Percentiles rank a stretch among this genome's conserved stretches.
These are phyloP conservation scores for Exophiala calicioides DNA, from an alignment of 2,329 filamentous ascomycete species.

Conservation along the genomic window DNA sequence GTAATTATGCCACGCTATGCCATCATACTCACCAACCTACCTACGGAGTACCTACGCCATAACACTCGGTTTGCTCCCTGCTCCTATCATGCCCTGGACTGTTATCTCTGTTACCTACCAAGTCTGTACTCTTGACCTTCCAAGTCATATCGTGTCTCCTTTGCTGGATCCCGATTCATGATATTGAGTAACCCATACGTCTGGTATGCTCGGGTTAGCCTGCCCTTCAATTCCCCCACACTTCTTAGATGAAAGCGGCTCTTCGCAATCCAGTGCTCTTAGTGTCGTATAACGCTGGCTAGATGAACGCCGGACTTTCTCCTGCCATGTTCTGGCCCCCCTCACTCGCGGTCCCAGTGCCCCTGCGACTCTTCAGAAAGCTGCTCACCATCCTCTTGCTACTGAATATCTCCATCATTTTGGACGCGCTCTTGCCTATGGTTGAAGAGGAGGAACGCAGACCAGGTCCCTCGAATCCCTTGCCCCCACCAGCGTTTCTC, in stretches of 20 bases:
- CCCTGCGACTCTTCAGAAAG: conserved; percentile 29
- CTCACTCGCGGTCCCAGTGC: conserved; percentile 10
- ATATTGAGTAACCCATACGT: too few species aligned
- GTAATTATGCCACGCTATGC: too few species aligned
- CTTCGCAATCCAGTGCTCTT: not conserved
- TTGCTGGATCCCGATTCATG: too few species aligned
- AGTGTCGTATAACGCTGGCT: not conserved
- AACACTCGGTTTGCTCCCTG: too few species aligned
- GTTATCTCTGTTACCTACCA: too few species aligned
- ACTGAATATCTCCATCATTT: conserved; percentile 17
- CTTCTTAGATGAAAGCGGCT: too few species aligned
- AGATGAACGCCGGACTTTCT: conserved; percentile 20
- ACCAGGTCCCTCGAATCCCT: conserved; percentile 4
- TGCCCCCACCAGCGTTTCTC: not conserved
- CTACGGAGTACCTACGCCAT: too few species aligned
- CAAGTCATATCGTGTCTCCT: too few species aligned
- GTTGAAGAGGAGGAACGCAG: conserved; percentile 14
- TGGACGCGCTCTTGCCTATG: conserved; percentile 16
- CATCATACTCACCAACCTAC: too few species aligned
- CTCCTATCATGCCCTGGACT: too few species aligned
- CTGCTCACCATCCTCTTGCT: conserved; percentile 33
- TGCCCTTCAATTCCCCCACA: not conserved
- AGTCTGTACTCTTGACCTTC: too few species aligned
- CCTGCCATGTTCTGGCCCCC: conserved; percentile 10
- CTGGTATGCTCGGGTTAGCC: too few species aligned